Conservation (phyloP, 1,284 basidiomycete species). For the Apiotrichum mycotoxinovorans region DNA sequence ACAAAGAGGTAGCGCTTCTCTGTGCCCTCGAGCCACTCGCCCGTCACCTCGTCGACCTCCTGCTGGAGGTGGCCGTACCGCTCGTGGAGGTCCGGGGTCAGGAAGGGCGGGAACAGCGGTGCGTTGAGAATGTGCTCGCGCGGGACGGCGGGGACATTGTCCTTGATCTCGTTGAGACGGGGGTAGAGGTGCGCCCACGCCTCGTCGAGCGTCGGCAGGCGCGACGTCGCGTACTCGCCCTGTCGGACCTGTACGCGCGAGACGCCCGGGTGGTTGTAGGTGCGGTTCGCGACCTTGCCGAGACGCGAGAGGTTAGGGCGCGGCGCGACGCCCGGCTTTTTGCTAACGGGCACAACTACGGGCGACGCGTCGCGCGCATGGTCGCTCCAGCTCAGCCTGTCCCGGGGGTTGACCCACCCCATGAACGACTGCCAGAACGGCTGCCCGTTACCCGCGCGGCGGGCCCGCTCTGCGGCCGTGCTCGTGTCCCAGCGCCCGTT, state of each 20-base stretch:
- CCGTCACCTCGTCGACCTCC: slow-evolving; percentile 27
- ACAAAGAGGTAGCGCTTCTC: slow-evolving; percentile 37
- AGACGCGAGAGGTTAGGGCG: slow-evolving; percentile 12
- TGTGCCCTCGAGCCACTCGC: slow-evolving; percentile 25
- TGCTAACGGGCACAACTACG: not conserved
- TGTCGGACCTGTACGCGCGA: slow-evolving; percentile 22
- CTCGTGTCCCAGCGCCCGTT: not conserved
- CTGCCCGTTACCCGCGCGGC: not conserved
- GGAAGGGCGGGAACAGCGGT: slow-evolving; percentile 39
- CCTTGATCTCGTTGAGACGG: slow-evolving; percentile 31
- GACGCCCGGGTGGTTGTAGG: slow-evolving; percentile 22
- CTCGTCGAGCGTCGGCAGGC: slow-evolving; percentile 36
- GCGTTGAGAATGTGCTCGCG: slow-evolving; percentile 37
- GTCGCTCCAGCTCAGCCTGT: not conserved
- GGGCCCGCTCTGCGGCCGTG: not conserved
- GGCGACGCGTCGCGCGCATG: not conserved
- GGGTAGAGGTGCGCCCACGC: slow-evolving; percentile 37
- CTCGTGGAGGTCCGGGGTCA: slow-evolving; percentile 33
- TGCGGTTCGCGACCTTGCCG: not conserved
- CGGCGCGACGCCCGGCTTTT: not conserved
- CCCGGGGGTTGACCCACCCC: no score
- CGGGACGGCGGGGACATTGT: slow-evolving; percentile 26
- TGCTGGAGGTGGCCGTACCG: slow-evolving; percentile 38
- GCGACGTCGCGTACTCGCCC: slow-evolving; percentile 26
- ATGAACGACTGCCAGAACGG: no score